Percentiles rank a stretch among this genome's conserved stretches.
phyloP scores from a whole-genome alignment of 805 yeast genomes.

The Wickerhamomyces rabaulensis region DNA sequence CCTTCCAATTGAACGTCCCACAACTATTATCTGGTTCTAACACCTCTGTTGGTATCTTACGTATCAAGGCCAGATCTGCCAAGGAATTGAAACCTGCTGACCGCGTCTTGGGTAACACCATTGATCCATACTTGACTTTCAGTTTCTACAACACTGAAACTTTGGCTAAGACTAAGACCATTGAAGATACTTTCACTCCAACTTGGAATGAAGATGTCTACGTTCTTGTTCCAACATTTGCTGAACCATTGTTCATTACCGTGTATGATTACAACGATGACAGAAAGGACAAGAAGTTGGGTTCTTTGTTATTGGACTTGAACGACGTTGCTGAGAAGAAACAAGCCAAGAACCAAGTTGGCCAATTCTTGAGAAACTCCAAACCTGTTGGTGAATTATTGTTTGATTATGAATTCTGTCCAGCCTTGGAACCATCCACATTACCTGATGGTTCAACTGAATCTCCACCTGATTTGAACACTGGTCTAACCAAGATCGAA shows the following conservation, averaged over 20 bases:
- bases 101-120: constrained; percentile 61
- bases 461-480: constrained; percentile 88
- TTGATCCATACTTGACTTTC: constrained; percentile 85
- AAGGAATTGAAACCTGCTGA: constrained; percentile 64
- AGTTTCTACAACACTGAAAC: constrained; percentile 50
- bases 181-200: constrained; percentile 64
- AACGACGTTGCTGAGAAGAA: constrained; percentile 54
- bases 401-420: constrained; percentile 71
- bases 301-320: constrained; percentile 69
- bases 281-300: constrained; percentile 76
- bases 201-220: constrained; percentile 78
- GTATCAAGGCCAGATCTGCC: constrained; percentile 63
- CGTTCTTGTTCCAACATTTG: constrained; percentile 64
- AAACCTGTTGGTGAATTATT: constrained; percentile 72
- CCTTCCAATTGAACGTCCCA: constrained; percentile 89
- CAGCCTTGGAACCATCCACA: constrained; percentile 56
- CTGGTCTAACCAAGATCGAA: constrained; percentile 80
- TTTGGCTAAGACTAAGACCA: constrained; percentile 65
- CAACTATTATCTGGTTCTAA: constrained; percentile 85
- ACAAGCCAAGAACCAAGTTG: constrained; percentile 41
- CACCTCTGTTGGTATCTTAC: constrained; percentile 83
- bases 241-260: constrained; percentile 76
- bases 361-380: constrained; percentile 72
- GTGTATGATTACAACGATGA: constrained; percentile 74
- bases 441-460: constrained; percentile 75